Conservation (phyloP, 306 rosid species). For the Begonia peltatifolia region DNA sequence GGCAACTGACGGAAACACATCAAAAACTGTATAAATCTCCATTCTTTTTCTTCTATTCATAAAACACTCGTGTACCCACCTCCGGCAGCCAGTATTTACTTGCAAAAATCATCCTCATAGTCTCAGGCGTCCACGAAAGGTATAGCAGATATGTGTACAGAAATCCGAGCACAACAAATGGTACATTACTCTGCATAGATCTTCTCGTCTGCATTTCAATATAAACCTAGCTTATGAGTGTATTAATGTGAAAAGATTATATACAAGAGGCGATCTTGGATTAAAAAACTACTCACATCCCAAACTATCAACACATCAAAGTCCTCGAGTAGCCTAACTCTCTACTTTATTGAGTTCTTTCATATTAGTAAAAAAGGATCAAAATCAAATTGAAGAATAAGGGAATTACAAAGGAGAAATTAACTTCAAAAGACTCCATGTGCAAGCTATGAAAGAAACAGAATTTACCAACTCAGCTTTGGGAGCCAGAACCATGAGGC, state of each 20-base stretch:
- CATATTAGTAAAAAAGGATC: too few relatives aligned
- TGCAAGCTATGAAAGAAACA: slow-evolving; percentile 5
- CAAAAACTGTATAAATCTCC: neutral
- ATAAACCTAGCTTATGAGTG: too few relatives aligned
- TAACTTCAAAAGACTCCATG: neutral
- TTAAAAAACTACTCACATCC: too few relatives aligned
- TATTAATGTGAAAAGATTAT: too few relatives aligned
- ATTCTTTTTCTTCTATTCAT: slow-evolving; percentile 1
- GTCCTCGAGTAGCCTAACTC: too few relatives aligned
- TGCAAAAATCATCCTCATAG: slow-evolving; percentile 51
- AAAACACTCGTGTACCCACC: slow-evolving; percentile 32
- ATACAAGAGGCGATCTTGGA: too few relatives aligned
- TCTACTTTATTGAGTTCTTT: too few relatives aligned
- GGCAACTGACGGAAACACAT: slow-evolving; percentile 37
- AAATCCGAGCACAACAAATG: slow-evolving; percentile 57
- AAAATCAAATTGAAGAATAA: too few relatives aligned
- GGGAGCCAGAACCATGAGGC: slow-evolving; percentile 92
- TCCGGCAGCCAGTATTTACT: slow-evolving; percentile 83
- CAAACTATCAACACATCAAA: too few relatives aligned
- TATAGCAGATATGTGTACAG: slow-evolving; percentile 74
- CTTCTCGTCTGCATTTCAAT: slow-evolving; percentile 43
- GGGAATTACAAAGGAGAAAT: too few relatives aligned
- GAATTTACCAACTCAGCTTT: slow-evolving; percentile 48
- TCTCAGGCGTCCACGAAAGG: slow-evolving; percentile 92
- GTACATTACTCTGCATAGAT: slow-evolving; percentile 58